phyloP scores from a whole-genome alignment of 129 eudicot genomes.

The Silybum marianum region DNA sequence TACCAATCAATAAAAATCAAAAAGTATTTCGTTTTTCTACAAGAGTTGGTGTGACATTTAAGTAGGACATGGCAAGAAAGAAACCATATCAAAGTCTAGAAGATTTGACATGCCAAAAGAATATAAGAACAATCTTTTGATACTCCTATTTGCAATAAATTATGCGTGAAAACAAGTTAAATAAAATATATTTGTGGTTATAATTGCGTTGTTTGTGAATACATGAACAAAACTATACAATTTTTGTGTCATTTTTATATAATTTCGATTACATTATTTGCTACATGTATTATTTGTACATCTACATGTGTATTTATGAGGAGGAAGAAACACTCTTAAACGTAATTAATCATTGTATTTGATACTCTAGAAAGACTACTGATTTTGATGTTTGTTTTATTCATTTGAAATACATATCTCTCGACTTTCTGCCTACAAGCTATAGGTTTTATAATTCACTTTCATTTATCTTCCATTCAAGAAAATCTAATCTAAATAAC shows the following conservation, averaged over 20 bases:
- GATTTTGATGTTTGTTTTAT: not conserved
- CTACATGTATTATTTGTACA: too few species aligned
- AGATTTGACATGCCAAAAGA: slow-evolving; percentile 14
- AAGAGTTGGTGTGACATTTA: not conserved
- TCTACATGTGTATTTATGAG: too few species aligned
- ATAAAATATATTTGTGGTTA: too few species aligned
- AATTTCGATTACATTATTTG: too few species aligned
- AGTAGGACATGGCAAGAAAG: not conserved
- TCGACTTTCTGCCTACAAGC: not conserved
- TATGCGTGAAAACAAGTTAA: too few species aligned
- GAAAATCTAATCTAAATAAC: not conserved
- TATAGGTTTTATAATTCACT: not conserved
- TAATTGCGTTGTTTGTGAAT: too few species aligned
- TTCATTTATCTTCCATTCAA: not conserved
- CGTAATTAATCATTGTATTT: not conserved
- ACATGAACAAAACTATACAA: too few species aligned
- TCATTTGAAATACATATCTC: not conserved
- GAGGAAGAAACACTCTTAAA: too few species aligned
- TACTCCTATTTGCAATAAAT: not conserved
- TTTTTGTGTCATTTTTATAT: too few species aligned
- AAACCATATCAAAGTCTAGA: not conserved
- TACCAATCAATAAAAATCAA: not conserved
- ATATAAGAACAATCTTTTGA: not conserved
- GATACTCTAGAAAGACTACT: not conserved
- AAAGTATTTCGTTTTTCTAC: not conserved